These are phyloP conservation scores for Pisolithus albus DNA, from an alignment of 768 basidiomycete species.

Conservation along the genomic window DNA sequence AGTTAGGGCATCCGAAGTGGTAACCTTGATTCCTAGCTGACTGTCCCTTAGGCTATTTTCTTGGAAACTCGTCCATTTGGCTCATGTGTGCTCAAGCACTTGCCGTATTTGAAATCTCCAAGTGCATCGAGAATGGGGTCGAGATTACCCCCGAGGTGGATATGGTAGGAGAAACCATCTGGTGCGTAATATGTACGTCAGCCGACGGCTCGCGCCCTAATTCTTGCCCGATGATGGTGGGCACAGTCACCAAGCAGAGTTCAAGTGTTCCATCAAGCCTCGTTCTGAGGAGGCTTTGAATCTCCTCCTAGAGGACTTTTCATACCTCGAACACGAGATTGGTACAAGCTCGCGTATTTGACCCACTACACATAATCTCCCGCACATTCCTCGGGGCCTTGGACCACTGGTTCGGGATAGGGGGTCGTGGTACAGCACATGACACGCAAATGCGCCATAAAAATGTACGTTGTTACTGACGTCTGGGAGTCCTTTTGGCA, in stretches of 20 bases:
- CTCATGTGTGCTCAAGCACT: conserved; percentile 31
- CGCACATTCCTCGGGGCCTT: too few relatives aligned
- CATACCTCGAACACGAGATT: too few relatives aligned
- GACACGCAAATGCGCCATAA: too few relatives aligned
- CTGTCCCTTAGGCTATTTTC: conserved; percentile 16
- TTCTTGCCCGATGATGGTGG: conserved; percentile 36
- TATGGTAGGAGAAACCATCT: conserved; percentile 36
- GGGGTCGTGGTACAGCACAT: too few relatives aligned
- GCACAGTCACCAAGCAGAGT: conserved; percentile 36
- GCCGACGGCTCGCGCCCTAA: neutral
- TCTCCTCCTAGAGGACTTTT: conserved; percentile 1
- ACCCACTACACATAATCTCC: too few relatives aligned
- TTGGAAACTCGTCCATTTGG: conserved; percentile 26
- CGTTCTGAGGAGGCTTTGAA: conserved; percentile 38
- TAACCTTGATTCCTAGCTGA: neutral
- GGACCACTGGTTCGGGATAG: too few relatives aligned
- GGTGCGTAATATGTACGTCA: conserved; percentile 21
- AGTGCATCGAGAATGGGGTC: conserved; percentile 34
- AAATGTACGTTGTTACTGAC: too few relatives aligned
- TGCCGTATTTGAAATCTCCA: conserved; percentile 39
- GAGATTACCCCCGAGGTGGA: conserved; percentile 41
- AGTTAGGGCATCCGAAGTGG: neutral
- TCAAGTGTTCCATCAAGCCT: conserved; percentile 42
- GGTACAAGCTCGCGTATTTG: too few relatives aligned
- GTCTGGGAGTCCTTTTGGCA: too few relatives aligned